Evolutionary conservation across 495 filamentous ascomycete genomes (phyloP), one percentile per base, ranked within the genome.

Genomic region (Xylaria cubensis): DNA sequence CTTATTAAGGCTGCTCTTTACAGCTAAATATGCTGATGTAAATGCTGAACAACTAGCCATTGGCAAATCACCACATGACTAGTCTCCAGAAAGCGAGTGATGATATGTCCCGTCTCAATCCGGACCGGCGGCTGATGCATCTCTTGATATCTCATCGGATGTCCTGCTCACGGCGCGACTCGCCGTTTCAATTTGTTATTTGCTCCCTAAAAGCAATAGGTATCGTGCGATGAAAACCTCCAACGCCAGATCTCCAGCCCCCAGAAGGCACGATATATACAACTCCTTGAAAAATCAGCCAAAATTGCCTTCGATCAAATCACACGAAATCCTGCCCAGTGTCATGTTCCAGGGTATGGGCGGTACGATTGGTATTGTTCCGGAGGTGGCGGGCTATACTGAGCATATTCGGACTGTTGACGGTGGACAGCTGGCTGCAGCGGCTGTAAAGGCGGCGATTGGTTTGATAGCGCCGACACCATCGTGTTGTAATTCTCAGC

Each of bases 401-500:
- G 75, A 1, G 75, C 75, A 39, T 79, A 79, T 26, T 74, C 74
- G 32, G 75, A 74, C 48, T 77, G 77, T 4, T 58, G 62, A n/a
- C 26, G 70, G 32, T 64, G 51, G 9, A 72, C 42, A 5, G 70
- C 70, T 17, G 70, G 63, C 41, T 55, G 63, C 32, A 75, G 77
- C 13, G 71, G 64, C 19, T 67, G 71, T 19, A 76, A 72, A 36
- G 75, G 77, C 32, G 77, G 77, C 48, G 77, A 76, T 19, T 71
- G 72, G 32, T 79, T 77, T 24, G 77, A 77, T 39, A 79, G 75
- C 64, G 75, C 77, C 1, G 77, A 78, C 41, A 78, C 74, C 32
- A 72, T 73, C n/a, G 74, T 71, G 15, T 74, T 73, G 48, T 79
- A 73, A 46, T 73, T 73, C 4, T 78, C 76, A 46, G 71, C 77